Evolutionary conservation across 2,329 filamentous ascomycete species (phyloP), one percentile per base, ranked within the genome.

Genomic region (Penicillium sp.): DNA sequence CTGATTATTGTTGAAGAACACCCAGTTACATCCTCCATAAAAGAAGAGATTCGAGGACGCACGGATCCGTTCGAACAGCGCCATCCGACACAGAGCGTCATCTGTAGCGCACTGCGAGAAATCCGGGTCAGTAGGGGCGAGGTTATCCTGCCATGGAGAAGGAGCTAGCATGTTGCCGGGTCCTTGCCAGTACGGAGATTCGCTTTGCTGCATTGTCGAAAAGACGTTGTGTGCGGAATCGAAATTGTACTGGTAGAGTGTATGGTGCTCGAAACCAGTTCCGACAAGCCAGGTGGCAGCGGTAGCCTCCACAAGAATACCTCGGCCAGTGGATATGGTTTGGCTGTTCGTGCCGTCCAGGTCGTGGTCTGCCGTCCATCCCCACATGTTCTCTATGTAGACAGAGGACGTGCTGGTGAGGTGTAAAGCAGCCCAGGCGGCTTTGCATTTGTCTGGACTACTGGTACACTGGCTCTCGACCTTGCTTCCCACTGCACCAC

Each of bases 341-440:
- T 68, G 66, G 6, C 49, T 60, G 11, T 68, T 66, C 19, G 60
- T 60, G 11, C 81, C 82, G 52, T 81, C 77, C 17, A 86, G 75
- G 62, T 82, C 81, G 72, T 83, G 81, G 65, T 83, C 68, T 15
- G 79, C 77, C 17, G 78, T 82, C 81, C 81, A 83, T 23, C 78
- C 72, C 81, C 81, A 81, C 62, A 81, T 73, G 68, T 86, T 85
- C 68, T 87, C 84, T 51, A 86, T 77, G 66, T 86, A 86, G 7
- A 80, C 80, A 0, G 79, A 80, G 0, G 80, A 79, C 0, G 74
- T 74, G 7, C 71, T 62, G 0, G 80, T 80, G 9, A 87, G 73
- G 66, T 88, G 84, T 35, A 88, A 71, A 56, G 84, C 71, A 3
- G 80, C 70, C 61, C 79, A 83, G 1, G 82, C 81, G 0, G 80